Conservation (phyloP, 768 basidiomycete genomes). For the Trichaptum fuscoviolaceum region DNA sequence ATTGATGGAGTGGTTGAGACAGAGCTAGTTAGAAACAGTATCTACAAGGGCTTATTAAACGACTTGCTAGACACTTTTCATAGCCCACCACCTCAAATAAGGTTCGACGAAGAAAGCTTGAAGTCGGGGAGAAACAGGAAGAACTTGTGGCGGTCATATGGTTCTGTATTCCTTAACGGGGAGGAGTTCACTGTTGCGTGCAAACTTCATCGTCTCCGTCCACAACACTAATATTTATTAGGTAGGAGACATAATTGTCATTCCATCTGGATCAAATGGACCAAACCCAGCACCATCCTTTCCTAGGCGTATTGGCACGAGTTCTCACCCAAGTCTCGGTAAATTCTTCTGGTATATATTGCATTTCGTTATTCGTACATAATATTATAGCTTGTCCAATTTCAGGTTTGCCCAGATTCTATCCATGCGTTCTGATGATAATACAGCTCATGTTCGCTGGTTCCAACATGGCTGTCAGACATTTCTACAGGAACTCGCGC, state of each 20-base stretch:
- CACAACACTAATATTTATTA: conserved; percentile 19
- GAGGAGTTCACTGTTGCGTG: neutral
- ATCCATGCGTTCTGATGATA: conserved; percentile 38
- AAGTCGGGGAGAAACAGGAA: neutral
- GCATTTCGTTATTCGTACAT: neutral
- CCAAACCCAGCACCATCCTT: conserved; percentile 26
- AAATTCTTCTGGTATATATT: conserved; percentile 58
- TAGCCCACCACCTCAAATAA: neutral
- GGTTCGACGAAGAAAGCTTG: neutral
- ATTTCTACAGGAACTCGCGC: conserved; percentile 51
- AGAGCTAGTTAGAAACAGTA: neutral
- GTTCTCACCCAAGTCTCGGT: conserved; percentile 36
- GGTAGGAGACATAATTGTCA: conserved; percentile 60
- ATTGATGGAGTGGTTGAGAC: neutral
- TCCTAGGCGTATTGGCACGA: conserved; percentile 27
- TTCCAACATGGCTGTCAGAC: conserved; percentile 64
- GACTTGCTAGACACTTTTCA: neutral
- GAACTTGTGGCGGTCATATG: neutral
- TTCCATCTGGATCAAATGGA: conserved; percentile 34
- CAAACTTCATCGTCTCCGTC: neutral
- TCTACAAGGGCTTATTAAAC: neutral
- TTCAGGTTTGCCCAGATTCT: conserved; percentile 66
- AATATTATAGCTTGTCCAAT: conserved; percentile 4
- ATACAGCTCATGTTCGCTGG: conserved; percentile 65
- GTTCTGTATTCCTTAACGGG: neutral